Evolutionary conservation across 805 yeast genomes (phyloP), one percentile per base, ranked within the genome.

Genomic region (Metschnikowia bowlesiae): DNA sequence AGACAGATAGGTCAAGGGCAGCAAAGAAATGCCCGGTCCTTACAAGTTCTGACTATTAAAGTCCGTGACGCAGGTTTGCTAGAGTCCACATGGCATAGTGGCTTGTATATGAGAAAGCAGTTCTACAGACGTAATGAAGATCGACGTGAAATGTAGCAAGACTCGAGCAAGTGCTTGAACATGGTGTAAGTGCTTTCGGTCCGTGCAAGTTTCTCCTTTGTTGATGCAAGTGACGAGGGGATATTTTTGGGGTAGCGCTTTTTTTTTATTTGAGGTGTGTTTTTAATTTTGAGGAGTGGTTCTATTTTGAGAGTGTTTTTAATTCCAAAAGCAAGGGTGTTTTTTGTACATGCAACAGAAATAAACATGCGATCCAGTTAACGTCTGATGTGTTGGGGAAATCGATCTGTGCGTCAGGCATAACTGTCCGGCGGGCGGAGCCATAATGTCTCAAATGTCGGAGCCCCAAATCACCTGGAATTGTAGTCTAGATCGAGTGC

Each of bases 1-100:
- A 63, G 92, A 86, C 63, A 85, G 92, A 66, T 85, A 64, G 30
- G 2, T 8, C 8, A 10, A 5, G 11, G 14, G n/a, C n/a, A 28
- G 22, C 2, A 39, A 13, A 13, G 41, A 10, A 35, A 9, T 9
- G 10, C 11, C 38, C 8, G 41, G 5, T 5, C 8, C 28, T 30
- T n/a, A 8, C 13, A 28, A 18, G 18, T 5, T 39, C n/a, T 39
- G 4, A 28, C 32, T 39, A 3, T 6, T 13, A 11, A 28, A 31
- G 18, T 10, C 16, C 18, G 8, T 22, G n/a, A 38, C 13, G 29
- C n/a, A 36, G n/a, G 42, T 13, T 39, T 39, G 30, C n/a, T 16
- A 39, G 8, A 26, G 28, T 28, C 26, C 39, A 37, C 14, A n/a
- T 37, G n/a, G 39, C 16, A 8, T 16, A 36, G 26, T 36, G 39